Evolutionary conservation across 208 protist species (phyloP).

Genomic region (Vickermania ingenoplastis): DNA sequence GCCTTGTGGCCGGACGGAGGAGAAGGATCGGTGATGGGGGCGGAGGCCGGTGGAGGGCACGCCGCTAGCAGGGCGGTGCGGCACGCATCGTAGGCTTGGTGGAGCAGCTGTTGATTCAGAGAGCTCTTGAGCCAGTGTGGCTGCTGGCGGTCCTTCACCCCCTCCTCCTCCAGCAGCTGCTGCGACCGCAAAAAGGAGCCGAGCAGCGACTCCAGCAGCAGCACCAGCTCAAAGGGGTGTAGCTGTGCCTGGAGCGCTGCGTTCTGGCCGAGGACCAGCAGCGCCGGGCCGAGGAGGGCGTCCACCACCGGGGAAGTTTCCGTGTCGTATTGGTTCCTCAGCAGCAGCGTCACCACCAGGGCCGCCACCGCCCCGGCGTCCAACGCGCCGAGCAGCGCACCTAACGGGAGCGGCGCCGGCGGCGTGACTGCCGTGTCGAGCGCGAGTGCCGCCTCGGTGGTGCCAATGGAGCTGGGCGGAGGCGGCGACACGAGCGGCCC

Average conservation of each 20-base stretch:
- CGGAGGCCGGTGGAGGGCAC: neutral
- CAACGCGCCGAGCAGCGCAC: conserved; percentile 33
- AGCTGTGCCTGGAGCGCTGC: too few species aligned
- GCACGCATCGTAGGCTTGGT: conserved; percentile 62
- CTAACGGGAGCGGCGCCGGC: conserved; percentile 24
- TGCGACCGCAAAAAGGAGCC: conserved; percentile 12
- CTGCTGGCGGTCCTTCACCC: neutral
- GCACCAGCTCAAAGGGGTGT: conserved; percentile 67
- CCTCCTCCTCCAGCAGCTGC: neutral
- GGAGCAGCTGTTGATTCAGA: conserved; percentile 18
- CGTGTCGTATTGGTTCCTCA: neutral
- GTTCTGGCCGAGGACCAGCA: conserved; percentile 25
- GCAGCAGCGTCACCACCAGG: conserved; percentile 25
- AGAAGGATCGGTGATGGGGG: neutral
- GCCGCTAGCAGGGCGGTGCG: conserved; percentile 40
- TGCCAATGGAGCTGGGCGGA: neutral
- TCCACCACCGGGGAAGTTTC: conserved; percentile 2
- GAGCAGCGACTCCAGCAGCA: conserved; percentile 35
- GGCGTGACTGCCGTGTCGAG: neutral
- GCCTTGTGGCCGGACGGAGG: neutral
- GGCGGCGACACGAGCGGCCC: neutral
- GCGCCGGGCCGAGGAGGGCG: conserved; percentile 42
- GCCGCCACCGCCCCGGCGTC: neutral
- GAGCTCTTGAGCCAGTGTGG: conserved; percentile 2
- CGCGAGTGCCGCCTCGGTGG: neutral